phyloP scores from a whole-genome alignment of 495 filamentous ascomycete species.

The Penicillium nucicola region DNA sequence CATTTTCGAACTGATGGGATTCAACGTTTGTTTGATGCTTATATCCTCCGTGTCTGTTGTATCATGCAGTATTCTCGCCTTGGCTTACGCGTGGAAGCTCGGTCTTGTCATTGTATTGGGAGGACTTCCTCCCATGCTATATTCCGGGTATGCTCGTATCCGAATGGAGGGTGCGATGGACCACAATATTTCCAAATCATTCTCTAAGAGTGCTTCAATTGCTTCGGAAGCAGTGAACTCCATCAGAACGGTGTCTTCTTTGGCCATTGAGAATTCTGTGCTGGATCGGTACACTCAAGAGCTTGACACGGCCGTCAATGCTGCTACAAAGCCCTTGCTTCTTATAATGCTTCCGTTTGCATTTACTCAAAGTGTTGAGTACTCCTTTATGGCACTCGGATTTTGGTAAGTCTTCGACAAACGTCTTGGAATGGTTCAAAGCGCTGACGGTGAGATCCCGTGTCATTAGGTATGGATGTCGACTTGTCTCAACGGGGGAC shows the following conservation, averaged over 20 bases:
- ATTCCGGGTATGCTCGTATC: slow-evolving; percentile 48
- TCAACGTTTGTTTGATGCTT: slow-evolving; percentile 21
- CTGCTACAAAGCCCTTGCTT: slow-evolving; percentile 1
- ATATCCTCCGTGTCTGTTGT: slow-evolving; percentile 43
- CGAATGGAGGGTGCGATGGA: slow-evolving; percentile 44
- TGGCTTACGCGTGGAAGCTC: slow-evolving; percentile 53
- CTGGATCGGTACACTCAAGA: slow-evolving; percentile 48
- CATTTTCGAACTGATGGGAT: slow-evolving; percentile 43
- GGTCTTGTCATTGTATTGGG: slow-evolving; percentile 49
- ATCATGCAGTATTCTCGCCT: slow-evolving; percentile 16
- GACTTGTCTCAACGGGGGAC: slow-evolving; percentile 31
- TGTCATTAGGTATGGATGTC: slow-evolving; percentile 27
- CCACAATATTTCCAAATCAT: slow-evolving; percentile 47
- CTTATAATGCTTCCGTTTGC: slow-evolving; percentile 17
- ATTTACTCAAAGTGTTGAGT: slow-evolving; percentile 26
- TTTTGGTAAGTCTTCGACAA: slow-evolving; percentile 44
- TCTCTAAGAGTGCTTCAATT: slow-evolving; percentile 46
- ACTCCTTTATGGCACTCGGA: slow-evolving; percentile 49
- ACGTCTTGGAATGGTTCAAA: too few species aligned
- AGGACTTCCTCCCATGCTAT: slow-evolving; percentile 49
- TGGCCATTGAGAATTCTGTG: slow-evolving; percentile 50
- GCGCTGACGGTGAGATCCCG: neutral
- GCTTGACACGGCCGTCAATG: neutral
- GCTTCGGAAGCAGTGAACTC: slow-evolving; percentile 53
- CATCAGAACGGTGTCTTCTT: slow-evolving; percentile 53